Base-by-base conservation (phyloP, 306 rosid genomes). In the Gleditsia sinensis region DNA sequence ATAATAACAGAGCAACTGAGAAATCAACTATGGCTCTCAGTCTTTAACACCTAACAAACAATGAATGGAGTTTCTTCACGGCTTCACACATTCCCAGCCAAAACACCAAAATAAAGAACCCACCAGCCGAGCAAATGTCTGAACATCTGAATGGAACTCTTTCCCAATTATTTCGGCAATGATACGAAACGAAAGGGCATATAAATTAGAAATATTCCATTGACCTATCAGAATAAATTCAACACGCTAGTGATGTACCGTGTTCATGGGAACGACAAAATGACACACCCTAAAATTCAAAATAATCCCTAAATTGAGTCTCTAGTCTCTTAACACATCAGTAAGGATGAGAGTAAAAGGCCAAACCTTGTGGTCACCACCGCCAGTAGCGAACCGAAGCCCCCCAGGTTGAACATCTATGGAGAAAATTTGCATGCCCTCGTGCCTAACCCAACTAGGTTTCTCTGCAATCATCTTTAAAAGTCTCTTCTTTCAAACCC, bases 371-470 rank as follows among this genome's bases (percentile, higher is more conserved):
- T 94, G 97, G 88, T 94, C 99, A 74, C 99, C 99, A 57, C 99
- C 99, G 48, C 99, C 99, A 78, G 99, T 91, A 11, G 97, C 96
- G 23, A 94, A 86, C 80, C 99, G 82, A 45, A 88, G 88, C 5
- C 97, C 97, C 11, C 96, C 97, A 6, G 97, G 96, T 83, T 94
- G 99, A 69, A 94, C 93, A 86, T 94, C 99, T 80, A 94, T 92
- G 81, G 96, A 94, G 86, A 94, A 94, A 75, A 94, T 94, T 71
- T 94, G 97, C 96, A 92, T 88, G 13, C 99, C 97, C 74, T 94
- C 97, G 81, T 94, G 99, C 81, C 89, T 90, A 70, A 94, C 86
- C 97, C 97, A 94, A 34, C 88, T 84, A 61, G 97, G 99, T 75
- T 94, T 94, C 83, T 94, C 99, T 4, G 96, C 90, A 85, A 90